Conservation (phyloP, 768 basidiomycete genomes). For the Pleurotus eryngii region DNA sequence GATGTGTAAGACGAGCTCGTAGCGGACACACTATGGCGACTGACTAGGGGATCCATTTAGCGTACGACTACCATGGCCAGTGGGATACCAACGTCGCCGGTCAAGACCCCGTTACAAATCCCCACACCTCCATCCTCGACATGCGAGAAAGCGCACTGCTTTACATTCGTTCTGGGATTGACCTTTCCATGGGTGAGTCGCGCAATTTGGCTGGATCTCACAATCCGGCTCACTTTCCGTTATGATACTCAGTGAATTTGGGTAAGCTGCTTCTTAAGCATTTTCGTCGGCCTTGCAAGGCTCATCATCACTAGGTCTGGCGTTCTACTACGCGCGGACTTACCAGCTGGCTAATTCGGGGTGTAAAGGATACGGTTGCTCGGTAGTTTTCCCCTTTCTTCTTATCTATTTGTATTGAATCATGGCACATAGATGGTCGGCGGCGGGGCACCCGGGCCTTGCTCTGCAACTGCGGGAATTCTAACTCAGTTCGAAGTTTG, state of each 20-base stretch:
- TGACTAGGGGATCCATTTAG: not conserved
- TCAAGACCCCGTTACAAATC: conserved; percentile 17
- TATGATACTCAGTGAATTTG: not conserved
- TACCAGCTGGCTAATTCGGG: conserved; percentile 13
- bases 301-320: conserved; percentile 13
- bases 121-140: conserved; percentile 19
- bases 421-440: conserved; percentile 9
- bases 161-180: conserved; percentile 17
- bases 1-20: conserved; percentile 13
- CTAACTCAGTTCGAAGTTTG: conserved; percentile 17
- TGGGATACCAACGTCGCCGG: conserved; percentile 20
- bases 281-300: not conserved
- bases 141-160: conserved; percentile 16
- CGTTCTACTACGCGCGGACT: conserved; percentile 20
- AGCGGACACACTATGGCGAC: no score
- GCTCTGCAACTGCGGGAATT: conserved; percentile 10
- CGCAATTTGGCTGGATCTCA: not conserved
- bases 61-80: conserved; percentile 21
- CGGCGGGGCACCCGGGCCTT: conserved; percentile 13
- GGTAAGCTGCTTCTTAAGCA: not conserved
- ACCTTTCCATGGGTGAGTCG: conserved; percentile 15
- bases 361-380: conserved; percentile 14
- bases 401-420: not conserved
- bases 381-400: not conserved
- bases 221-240: not conserved